phyloP scores from a whole-genome alignment of 2,329 filamentous ascomycete species.

The Endocalyx cinctus region DNA sequence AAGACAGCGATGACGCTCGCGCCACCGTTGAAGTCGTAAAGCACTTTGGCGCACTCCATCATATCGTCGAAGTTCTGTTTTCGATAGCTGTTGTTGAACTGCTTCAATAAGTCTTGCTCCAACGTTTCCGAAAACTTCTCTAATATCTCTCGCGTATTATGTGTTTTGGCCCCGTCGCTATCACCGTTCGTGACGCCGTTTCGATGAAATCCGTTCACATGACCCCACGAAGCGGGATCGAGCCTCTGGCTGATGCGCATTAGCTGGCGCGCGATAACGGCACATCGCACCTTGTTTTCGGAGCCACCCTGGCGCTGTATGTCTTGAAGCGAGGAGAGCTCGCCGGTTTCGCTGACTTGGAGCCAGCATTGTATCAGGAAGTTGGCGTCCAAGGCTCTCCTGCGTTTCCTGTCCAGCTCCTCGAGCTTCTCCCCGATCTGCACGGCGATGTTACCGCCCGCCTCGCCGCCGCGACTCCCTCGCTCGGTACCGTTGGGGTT shows the following conservation, averaged over 20 bases:
- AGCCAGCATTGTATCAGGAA: slow-evolving; percentile 97
- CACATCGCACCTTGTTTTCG: slow-evolving; percentile 90
- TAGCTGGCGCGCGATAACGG: slow-evolving; percentile 87
- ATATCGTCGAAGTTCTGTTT: slow-evolving; percentile 96
- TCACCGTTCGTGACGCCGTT: slow-evolving; percentile 48
- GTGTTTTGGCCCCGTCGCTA: slow-evolving; percentile 36
- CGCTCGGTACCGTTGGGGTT: slow-evolving; percentile 44
- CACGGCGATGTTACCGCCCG: slow-evolving; percentile 82
- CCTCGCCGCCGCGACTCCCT: slow-evolving; percentile 44
- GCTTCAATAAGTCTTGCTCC: slow-evolving; percentile 90
- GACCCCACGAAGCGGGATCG: slow-evolving; percentile 70
- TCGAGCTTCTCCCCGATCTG: slow-evolving; percentile 92
- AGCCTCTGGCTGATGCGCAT: slow-evolving; percentile 91
- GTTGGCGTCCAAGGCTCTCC: slow-evolving; percentile 85
- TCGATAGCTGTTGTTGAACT: slow-evolving; percentile 96
- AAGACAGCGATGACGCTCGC: slow-evolving; percentile 93
- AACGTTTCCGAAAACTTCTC: slow-evolving; percentile 96
- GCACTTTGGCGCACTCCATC: slow-evolving; percentile 91
- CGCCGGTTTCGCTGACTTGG: slow-evolving; percentile 85
- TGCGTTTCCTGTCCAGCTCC: slow-evolving; percentile 87
- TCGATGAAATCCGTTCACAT: slow-evolving; percentile 49
- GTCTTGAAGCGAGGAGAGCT: slow-evolving; percentile 82
- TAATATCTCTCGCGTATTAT: slow-evolving; percentile 80
- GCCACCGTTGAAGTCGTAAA: slow-evolving; percentile 94
- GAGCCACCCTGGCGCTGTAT: slow-evolving; percentile 78